A percentile compares a stretch with the other conserved stretches of the same genome.
Conservation (phyloP, 257 asterid species). For the Gynochthodes officinalis region DNA sequence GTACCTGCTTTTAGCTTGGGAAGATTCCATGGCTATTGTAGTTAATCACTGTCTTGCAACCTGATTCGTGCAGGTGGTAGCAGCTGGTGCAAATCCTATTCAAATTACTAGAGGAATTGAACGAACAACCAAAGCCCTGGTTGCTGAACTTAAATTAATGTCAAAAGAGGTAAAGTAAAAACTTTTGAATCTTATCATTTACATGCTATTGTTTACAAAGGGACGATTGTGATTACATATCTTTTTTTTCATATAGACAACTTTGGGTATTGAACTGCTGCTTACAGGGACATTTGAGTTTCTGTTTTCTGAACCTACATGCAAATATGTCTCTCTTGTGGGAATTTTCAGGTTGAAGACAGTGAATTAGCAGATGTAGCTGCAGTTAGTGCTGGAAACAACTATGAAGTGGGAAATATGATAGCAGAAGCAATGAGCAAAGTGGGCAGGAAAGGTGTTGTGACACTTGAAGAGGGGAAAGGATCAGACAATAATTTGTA, state of each 20-base stretch:
- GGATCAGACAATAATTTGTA: slow-evolving; percentile 31
- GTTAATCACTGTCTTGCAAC: background rate
- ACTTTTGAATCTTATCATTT: background rate
- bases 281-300: background rate
- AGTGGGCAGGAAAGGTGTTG: slow-evolving; percentile 42
- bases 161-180: slow-evolving; percentile 45
- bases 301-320: too few species aligned
- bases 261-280: background rate
- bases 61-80: slow-evolving; percentile 42
- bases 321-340: background rate
- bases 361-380: slow-evolving; percentile 44
- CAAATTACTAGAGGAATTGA: slow-evolving; percentile 59
- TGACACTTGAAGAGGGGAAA: slow-evolving; percentile 42
- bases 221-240: background rate
- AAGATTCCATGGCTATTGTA: background rate
- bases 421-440: slow-evolving; percentile 39
- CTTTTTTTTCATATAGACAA: background rate
- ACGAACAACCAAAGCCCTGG: slow-evolving; percentile 48
- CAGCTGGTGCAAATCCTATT: slow-evolving; percentile 64
- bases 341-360: slow-evolving; percentile 32
- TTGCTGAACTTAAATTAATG: slow-evolving; percentile 46
- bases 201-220: background rate
- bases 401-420: slow-evolving; percentile 41
- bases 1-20: background rate
- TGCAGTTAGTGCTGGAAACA: slow-evolving; percentile 43